Evolutionary conservation across 2,329 filamentous ascomycete species (phyloP), one percentile per base, ranked within the genome.

Genomic region (Clonostachys byssicola): DNA sequence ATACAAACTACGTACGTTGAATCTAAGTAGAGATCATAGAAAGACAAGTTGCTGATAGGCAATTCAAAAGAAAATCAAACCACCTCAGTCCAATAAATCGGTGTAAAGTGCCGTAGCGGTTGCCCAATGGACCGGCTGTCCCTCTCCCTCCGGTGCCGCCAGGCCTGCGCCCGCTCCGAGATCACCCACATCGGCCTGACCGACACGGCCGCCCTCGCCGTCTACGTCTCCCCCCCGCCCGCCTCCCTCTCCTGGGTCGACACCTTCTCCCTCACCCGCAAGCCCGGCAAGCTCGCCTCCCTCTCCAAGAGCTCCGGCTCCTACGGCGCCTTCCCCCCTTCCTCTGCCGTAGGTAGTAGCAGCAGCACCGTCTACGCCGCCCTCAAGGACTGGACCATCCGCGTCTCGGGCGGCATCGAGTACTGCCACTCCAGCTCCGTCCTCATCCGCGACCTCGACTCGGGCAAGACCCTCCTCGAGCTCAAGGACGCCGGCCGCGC

Each of bases 191-290:
- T 66, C 17, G 62, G 60, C 43, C 54, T 66, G 43, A 61, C 62
- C 3, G 52, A 56, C 16, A 46, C 51, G 39, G 42, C 55, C 14
- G 63, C 58, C 23, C 64, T 62, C 17, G 61, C 63, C 14, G 57
- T 59, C 39, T 66, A 61, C 51, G 52, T 54, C 41, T 57, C 59
- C 18, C 57, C 54, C 5, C 59, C 60, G 40, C 42, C 42, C 8
- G 54, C 58, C 10, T 45, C 54, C 34, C 61, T 64, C 18, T 57
- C 62, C n/a, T 67, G 65, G 63, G 60, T 68, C 47, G 65, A 68
- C 50, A 54, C 64, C 16, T 67, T 67, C 45, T 58, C 63, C 40
- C 50, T 63, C 20, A 43, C 48, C 33, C 56, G 57, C 0, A 36
- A 34, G 14, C 12, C 39, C n/a, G 39, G n/a, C 43, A 14, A 35